Evolutionary conservation across 2,329 filamentous ascomycete genomes (phyloP).

Genomic region (Sordariomycetes sp.): DNA sequence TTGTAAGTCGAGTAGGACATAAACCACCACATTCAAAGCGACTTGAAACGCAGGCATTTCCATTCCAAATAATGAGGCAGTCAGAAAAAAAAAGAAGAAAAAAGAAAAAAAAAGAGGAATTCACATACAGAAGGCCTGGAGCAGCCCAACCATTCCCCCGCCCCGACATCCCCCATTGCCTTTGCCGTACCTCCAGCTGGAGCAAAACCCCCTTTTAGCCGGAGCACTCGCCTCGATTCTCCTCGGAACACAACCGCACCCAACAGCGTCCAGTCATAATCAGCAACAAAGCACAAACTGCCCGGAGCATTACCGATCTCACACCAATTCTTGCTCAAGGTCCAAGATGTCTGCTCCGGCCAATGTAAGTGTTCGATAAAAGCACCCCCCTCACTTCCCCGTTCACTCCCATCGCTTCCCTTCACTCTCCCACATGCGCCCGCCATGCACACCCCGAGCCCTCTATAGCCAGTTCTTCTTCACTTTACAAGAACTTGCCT

Average conservation of each 20-base stretch:
- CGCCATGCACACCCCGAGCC: too few relatives aligned
- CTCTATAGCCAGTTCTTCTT: too few relatives aligned
- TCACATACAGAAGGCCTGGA: too few relatives aligned
- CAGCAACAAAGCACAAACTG: background rate
- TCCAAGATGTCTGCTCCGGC: background rate
- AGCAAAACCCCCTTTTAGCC: background rate
- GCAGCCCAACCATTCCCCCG: too few relatives aligned
- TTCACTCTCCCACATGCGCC: background rate
- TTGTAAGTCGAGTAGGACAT: too few relatives aligned
- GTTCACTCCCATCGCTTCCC: background rate
- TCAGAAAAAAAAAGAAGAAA: too few relatives aligned
- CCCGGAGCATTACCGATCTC: background rate
- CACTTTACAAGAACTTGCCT: too few relatives aligned
- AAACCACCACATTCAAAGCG: too few relatives aligned
- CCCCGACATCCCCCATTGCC: background rate
- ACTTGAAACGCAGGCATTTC: too few relatives aligned
- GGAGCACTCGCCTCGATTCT: background rate
- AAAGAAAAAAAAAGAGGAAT: too few relatives aligned
- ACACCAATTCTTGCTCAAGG: background rate
- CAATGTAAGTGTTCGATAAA: background rate
- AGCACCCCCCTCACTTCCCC: background rate
- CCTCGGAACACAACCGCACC: background rate
- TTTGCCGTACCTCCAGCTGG: background rate
- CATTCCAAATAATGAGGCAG: too few relatives aligned
- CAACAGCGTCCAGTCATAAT: background rate